Conservation (phyloP, 768 basidiomycete species). For the Naganishia antarctica region DNA sequence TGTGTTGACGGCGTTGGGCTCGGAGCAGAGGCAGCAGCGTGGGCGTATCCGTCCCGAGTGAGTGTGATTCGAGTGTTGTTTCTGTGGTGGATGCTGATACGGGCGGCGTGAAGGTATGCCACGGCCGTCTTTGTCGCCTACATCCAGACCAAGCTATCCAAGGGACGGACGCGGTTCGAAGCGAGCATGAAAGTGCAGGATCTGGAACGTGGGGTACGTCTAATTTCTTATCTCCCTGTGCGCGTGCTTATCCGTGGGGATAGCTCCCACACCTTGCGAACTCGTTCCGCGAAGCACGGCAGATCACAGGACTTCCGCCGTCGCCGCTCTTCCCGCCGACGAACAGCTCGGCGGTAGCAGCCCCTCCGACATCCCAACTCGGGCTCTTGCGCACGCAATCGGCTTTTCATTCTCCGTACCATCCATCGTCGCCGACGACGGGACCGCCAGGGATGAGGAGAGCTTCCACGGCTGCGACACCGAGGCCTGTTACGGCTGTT, state of each 20-base stretch:
- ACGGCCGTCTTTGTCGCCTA: slow-evolving; percentile 42
- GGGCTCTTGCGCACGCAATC: not conserved
- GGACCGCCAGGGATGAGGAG: slow-evolving; percentile 4
- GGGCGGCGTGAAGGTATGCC: too few relatives aligned
- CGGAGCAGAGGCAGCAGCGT: slow-evolving; percentile 22
- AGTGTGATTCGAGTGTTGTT: not conserved
- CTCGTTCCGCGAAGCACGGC: slow-evolving; percentile 34
- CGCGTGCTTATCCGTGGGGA: not conserved
- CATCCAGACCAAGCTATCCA: slow-evolving; percentile 39
- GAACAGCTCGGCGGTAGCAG: slow-evolving; percentile 9
- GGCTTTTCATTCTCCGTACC: slow-evolving; percentile 20
- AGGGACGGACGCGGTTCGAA: slow-evolving; percentile 37
- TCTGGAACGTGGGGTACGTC: slow-evolving; percentile 43
- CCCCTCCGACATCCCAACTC: slow-evolving; percentile 27
- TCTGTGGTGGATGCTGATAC: not conserved
- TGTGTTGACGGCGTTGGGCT: slow-evolving; percentile 22
- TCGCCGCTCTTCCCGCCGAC: slow-evolving; percentile 34
- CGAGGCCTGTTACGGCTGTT: not conserved
- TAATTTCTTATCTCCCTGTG: not conserved
- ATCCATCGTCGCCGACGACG: not conserved
- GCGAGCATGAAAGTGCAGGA: slow-evolving; percentile 38
- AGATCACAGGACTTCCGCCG: slow-evolving; percentile 34
- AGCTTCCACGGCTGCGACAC: slow-evolving; percentile 8
- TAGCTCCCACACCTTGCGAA: slow-evolving; percentile 36
- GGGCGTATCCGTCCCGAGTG: not conserved